Evolutionary conservation across 2,329 filamentous ascomycete genomes (phyloP).

Genomic region (Alternaria ventricosa): DNA sequence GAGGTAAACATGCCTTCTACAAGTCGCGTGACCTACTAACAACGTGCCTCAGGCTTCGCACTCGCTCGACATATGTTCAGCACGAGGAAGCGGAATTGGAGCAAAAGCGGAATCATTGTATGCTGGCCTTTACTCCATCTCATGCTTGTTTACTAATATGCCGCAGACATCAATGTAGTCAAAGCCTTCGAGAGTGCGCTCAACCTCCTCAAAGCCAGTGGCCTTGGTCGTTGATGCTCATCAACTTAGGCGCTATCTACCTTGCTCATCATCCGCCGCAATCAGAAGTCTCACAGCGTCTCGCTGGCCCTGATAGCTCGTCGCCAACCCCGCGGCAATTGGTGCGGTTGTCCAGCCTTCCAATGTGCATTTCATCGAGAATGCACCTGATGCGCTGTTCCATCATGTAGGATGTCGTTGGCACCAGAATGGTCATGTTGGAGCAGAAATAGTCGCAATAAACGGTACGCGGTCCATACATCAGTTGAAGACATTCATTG

Average conservation of each 20-base stretch:
- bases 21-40: background rate
- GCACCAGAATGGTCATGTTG: background rate
- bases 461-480: background rate
- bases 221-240: constrained; percentile 35
- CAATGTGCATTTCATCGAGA: constrained; percentile 3
- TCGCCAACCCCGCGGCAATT: background rate
- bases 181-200: constrained; percentile 59
- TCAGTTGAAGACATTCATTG: constrained; percentile 9
- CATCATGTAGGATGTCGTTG: constrained; percentile 16
- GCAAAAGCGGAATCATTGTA: constrained; percentile 81
- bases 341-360: background rate
- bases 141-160: background rate
- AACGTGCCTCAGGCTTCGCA: constrained; percentile 67
- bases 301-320: background rate
- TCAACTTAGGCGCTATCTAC: constrained; percentile 31
- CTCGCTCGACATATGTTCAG: constrained; percentile 77
- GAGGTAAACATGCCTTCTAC: constrained; percentile 58
- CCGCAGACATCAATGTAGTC: constrained; percentile 54
- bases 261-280: constrained; percentile 20
- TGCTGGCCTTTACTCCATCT: constrained; percentile 42
- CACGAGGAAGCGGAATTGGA: constrained; percentile 74
- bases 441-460: background rate
- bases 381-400: constrained; percentile 26
- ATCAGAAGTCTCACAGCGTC: background rate
- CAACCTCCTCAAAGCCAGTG: constrained; percentile 46